Base-by-base conservation (phyloP, 2,329 filamentous ascomycete species). In the Dendryphion nanum region DNA sequence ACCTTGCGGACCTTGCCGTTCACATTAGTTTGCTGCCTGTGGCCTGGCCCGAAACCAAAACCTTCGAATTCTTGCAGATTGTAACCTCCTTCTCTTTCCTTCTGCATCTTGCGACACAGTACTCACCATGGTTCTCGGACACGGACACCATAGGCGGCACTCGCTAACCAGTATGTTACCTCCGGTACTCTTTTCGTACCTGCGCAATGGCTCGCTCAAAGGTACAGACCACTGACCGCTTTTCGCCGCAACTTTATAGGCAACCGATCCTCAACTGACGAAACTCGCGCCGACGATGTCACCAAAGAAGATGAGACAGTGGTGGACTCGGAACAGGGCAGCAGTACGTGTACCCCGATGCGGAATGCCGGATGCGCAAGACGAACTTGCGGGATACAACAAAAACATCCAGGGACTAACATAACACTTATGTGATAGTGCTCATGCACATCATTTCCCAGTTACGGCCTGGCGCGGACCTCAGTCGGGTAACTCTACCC, bases 401-500 rank as follows among this genome's bases (percentile, higher is more conserved):
- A 28, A 38, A n/a, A 37, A 18, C 10, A 26, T 26, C 10, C 10
- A 26, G 23, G 41, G 32, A 49, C 52, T 58, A 35, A 58, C 51
- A 38, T 7, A 19, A 24, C 14, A 12, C 10, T 18, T 19, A 16
- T 16, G 37, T 10, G 10, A 20, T 61, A 95, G 93, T 98, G 59
- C 85, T 98, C 53, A 87, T 83, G 42, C 91, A 97, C 70, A 95
- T 98, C 69, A 97, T 98, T 62, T 95, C 90, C 36, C 93, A 98
- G 71, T 77, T 98, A 47, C 86, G 93, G 47, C 93, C 93, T 10
- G 93, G 93, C 50, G 93, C 93, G 57, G 93, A 98, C 66, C 75
- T 98, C 54, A 95, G 89, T 69, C 82, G 91, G 55, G 90, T 98
- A 46, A 91, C 93, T 23, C 76, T 98, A 40, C 93, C 93, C 28